Evolutionary conservation across 345 rosid genomes (phyloP).

Genomic region (Salix dunnii): DNA sequence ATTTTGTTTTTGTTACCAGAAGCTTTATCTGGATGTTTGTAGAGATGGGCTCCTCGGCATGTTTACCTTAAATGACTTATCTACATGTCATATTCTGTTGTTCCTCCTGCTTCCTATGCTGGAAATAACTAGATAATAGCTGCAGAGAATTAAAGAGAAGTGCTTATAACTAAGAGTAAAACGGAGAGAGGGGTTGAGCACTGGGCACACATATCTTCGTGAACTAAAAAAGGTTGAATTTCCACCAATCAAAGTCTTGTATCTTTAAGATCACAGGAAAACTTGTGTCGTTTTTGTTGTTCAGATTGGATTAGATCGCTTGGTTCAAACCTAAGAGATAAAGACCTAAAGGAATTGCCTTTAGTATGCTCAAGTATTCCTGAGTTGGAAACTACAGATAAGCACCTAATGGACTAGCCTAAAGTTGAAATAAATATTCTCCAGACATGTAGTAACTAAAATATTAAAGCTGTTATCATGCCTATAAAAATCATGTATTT

Average conservation of each 20-base stretch:
- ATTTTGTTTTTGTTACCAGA: not conserved
- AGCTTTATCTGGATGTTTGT: not conserved
- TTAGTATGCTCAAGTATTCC: not conserved
- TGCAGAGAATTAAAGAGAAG: not conserved
- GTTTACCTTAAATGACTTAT: not conserved
- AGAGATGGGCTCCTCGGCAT: not conserved
- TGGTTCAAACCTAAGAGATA: not conserved
- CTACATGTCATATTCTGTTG: not conserved
- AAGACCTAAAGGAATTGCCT: not conserved
- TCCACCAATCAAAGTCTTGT: not conserved
- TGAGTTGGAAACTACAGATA: not conserved
- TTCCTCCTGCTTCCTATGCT: not conserved
- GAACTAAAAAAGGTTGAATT: not conserved
- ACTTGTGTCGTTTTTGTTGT: not conserved
- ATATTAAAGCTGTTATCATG: not conserved
- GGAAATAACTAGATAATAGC: not conserved
- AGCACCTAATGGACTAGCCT: not conserved
- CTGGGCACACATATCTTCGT: not conserved
- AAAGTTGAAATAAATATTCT: not conserved
- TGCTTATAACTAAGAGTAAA: not conserved
- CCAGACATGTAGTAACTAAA: not conserved
- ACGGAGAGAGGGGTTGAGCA: not conserved
- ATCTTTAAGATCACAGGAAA: not conserved
- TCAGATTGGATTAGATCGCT: not conserved
- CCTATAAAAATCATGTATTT: not conserved